Evolutionary conservation across 768 basidiomycete genomes (phyloP), one percentile per base, ranked within the genome.

Genomic region (Pisolithus marmoratus): DNA sequence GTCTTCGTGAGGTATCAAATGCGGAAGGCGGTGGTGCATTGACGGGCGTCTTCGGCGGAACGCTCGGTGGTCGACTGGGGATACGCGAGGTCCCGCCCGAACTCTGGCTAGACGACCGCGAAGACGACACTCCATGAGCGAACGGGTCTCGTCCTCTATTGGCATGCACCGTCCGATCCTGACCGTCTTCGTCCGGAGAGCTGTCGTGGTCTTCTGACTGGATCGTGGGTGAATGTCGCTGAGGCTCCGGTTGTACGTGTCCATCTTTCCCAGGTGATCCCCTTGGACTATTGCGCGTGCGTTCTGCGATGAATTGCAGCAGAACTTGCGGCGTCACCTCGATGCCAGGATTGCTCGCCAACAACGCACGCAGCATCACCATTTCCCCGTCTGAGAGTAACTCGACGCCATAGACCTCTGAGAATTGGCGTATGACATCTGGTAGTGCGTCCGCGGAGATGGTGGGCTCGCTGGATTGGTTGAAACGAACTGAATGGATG

Each of bases 381-480:
- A 80, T 75, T 65, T 92, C 90, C 22, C 82, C 74, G 37, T 73
- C 71, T 9, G 77, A 74, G 58, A 93, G 71, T n/a, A 91, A 78
- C 56, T 85, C 77, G 19, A 76, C 71, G 11, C 82, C 81, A 54
- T 82, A 82, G 5, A 77, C 66, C 27, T 82, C 72, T 4, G 80
- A 79, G 60, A 86, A 86, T 15, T 79, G 72, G 42, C 77, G 75
- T 41, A 91, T 77, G 27, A 91, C 78, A 59, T 87, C 84, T 31
- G 84, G 75, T 36, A 91, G 79, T n/a, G 77, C 79, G 55, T 80
- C 77, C 41, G 79, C 88, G 12, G 87, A 86, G 57, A 91, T 82
- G 19, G 78, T 76, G 31, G 83, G 79, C 51, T 83, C 80, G 48
- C 80, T 80, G 19, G 74, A 69, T 20, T 82, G 78, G 62, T 83